Conservation (phyloP, 139 green algal genomes). For the Yamagishiella unicocca region DNA sequence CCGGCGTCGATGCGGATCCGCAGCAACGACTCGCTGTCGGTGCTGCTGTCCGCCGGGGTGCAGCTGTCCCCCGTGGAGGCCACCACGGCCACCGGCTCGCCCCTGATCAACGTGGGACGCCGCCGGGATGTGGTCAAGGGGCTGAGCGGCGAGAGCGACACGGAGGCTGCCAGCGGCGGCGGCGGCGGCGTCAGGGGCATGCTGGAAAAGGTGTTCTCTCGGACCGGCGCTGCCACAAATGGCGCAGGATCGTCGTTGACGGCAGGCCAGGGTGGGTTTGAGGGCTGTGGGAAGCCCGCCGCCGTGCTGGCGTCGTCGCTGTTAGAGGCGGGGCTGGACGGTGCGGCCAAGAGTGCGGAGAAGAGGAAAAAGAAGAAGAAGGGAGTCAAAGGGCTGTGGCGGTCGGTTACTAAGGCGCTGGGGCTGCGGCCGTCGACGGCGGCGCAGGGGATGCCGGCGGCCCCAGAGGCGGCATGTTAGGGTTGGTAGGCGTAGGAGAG, state of each 20-base stretch:
- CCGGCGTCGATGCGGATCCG: neutral
- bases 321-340: neutral
- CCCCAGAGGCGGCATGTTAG: neutral
- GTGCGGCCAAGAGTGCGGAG: neutral
- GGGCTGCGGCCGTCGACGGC: neutral
- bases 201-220: no score
- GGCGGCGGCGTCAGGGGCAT: no score
- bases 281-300: no score
- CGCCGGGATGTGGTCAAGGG: no score
- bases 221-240: no score
- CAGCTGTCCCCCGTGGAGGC: neutral
- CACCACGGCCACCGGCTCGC: neutral
- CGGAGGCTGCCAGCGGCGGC: no score
- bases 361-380: neutral
- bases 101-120: no score
- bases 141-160: no score
- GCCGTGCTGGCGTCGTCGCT: no score
- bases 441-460: neutral
- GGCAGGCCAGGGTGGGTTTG: no score
- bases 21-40: neutral
- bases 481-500: no score
- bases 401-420: neutral
- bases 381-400: neutral
- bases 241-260: no score
- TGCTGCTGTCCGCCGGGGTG: constrained; percentile 1